Evolutionary conservation across 805 yeast genomes (phyloP).

Genomic region (Metschnikowia lunata): DNA sequence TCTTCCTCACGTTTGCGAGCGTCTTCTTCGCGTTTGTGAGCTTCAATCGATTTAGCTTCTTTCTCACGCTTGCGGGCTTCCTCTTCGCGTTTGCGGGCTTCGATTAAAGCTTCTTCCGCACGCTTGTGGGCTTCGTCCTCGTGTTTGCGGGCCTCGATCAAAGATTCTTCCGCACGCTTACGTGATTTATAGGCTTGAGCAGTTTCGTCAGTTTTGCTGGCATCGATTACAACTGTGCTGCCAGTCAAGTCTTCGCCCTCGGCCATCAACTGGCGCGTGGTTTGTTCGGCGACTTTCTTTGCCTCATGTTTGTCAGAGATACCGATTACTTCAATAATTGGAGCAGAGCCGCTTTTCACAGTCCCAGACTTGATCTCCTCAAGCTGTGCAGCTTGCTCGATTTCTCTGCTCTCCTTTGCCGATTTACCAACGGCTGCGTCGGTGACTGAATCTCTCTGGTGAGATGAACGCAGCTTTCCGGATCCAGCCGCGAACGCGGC

Average conservation of each 20-base stretch:
- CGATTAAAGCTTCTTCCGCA: neutral
- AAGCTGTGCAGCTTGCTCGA: slow-evolving; percentile 1
- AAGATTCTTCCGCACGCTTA: too few relatives aligned
- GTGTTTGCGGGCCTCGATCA: too few relatives aligned
- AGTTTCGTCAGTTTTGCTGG: slow-evolving; percentile 26
- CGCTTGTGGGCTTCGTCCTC: too few relatives aligned
- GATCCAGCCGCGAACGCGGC: neutral
- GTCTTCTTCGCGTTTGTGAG: neutral
- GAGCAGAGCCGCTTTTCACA: slow-evolving; percentile 12
- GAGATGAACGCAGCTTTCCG: too few relatives aligned
- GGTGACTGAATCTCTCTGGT: neutral
- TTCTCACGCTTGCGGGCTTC: neutral
- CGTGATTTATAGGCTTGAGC: neutral
- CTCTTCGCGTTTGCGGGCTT: neutral
- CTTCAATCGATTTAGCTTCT: neutral
- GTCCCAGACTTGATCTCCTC: slow-evolving; percentile 4
- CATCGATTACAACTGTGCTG: slow-evolving; percentile 33
- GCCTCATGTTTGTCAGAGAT: slow-evolving; percentile 27
- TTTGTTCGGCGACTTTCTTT: slow-evolving; percentile 28
- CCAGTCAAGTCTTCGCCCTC: slow-evolving; percentile 31
- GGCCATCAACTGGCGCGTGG: slow-evolving; percentile 26
- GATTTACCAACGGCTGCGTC: slow-evolving; percentile 6
- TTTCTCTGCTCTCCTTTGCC: neutral
- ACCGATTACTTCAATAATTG: slow-evolving; percentile 34
- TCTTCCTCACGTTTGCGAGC: neutral